These are phyloP conservation scores for Alternaria burnsii DNA, from an alignment of 2,329 filamentous ascomycete genomes.

Conservation along the genomic window DNA sequence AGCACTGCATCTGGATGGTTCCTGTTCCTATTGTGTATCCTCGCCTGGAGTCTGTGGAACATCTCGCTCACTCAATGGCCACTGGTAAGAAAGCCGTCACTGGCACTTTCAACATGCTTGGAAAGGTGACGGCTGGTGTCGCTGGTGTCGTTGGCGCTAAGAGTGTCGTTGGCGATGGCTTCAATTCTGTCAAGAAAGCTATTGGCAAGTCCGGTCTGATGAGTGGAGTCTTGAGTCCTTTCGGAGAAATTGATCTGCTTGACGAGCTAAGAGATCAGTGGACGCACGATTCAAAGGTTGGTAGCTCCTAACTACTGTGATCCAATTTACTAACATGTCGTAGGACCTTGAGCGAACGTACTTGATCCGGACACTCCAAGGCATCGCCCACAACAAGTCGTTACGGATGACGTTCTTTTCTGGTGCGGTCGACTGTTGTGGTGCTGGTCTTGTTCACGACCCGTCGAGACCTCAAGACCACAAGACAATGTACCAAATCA, in stretches of 20 bases:
- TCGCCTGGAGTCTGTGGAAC: slow-evolving; percentile 88
- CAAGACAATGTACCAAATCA: slow-evolving; percentile 99
- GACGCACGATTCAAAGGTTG: slow-evolving; percentile 93
- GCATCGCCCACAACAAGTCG: slow-evolving; percentile 93
- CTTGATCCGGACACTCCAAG: slow-evolving; percentile 92
- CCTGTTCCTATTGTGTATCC: slow-evolving; percentile 92
- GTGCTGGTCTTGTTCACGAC: slow-evolving; percentile 93
- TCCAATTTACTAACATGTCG: slow-evolving; percentile 14
- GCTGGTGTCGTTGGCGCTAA: slow-evolving; percentile 96
- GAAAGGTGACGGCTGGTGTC: slow-evolving; percentile 93
- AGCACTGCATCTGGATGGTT: slow-evolving; percentile 97
- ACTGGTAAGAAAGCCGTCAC: slow-evolving; percentile 97
- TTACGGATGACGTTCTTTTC: slow-evolving; percentile 97
- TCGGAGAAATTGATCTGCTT: slow-evolving; percentile 92
- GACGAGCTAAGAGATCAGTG: slow-evolving; percentile 96
- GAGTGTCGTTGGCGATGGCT: slow-evolving; percentile 89
- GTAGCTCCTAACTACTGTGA: neutral
- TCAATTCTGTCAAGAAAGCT: slow-evolving; percentile 93
- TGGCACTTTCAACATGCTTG: slow-evolving; percentile 93
- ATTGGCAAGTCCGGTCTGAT: slow-evolving; percentile 95
- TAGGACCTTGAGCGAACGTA: slow-evolving; percentile 95
- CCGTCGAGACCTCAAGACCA: slow-evolving; percentile 89
- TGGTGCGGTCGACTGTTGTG: slow-evolving; percentile 88
- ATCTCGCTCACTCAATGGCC: slow-evolving; percentile 86
- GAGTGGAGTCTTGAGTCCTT: slow-evolving; percentile 94